Base-by-base conservation (phyloP, 2,329 filamentous ascomycete species). In the Hymenoscyphus fraxineus region DNA sequence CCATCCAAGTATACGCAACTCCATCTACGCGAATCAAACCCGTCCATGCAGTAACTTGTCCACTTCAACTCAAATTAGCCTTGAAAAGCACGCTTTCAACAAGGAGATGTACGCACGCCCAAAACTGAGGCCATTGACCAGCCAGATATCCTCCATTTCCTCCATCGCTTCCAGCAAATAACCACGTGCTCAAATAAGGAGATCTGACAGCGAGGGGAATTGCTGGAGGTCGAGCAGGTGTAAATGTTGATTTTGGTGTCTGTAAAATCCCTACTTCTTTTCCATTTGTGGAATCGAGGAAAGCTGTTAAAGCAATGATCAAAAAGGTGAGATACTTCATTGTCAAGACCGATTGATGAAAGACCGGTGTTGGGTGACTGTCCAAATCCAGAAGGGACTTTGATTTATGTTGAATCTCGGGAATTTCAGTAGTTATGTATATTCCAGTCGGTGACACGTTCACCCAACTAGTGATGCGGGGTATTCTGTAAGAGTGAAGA, bases 101-200 rank as follows among this genome's bases (percentile, higher is more conserved):
- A 3, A n/a, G 27, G 44, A 4, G 32, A n/a, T 15, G n/a, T 44
- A 80, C 83, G 76, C 76, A 88, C 88, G 80, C 80, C 85, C 88
- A 92, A 69, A 90, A 90, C 0, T 78, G 80, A 1, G 88, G 84
- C 88, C 88, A 93, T 72, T 86, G 77, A 1, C 89, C 88, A 0
- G 89, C 83, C 38, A 93, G 80, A 65, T 88, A 84, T 1, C 88
- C 88, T 40, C 87, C 86, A 72, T 88, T 85, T 10, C 84, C 83
- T 27, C 83, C 85, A 73, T 86, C 81, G 35, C 79, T 83, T 1
- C 87, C 87, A 10, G 82, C 86, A 64, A 83, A 77, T 54, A 89
- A 80, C 88, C 89, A 92, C 15, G 86, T 84, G 73, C 85, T 92
- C 16, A 93, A 77, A 70, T 93, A 94, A 0, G 91, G 91, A 10